Evolutionary conservation across 2,329 filamentous ascomycete genomes (phyloP).

Genomic region (Colletotrichum costaricense): DNA sequence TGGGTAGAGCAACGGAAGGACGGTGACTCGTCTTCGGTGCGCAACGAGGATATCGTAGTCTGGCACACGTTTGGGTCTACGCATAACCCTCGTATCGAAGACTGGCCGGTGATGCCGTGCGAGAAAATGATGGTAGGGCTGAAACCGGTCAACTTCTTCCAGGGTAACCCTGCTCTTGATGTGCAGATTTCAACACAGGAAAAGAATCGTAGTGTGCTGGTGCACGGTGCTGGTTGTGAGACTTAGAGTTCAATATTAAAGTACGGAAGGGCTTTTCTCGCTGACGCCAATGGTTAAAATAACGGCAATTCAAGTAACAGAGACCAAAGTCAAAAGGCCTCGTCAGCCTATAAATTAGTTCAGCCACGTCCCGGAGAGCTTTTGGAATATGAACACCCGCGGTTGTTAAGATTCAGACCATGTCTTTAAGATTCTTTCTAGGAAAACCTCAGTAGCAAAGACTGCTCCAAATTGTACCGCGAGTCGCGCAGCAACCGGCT

Average conservation of each 20-base stretch:
- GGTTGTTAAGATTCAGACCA: neutral
- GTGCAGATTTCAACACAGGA: constrained; percentile 55
- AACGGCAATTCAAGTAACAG: neutral
- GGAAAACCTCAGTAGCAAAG: neutral
- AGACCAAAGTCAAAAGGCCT: neutral
- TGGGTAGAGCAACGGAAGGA: constrained; percentile 49
- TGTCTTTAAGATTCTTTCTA: neutral
- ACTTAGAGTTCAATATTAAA: neutral
- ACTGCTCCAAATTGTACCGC: neutral
- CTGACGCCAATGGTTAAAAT: neutral
- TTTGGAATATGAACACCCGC: neutral
- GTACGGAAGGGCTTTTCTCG: too few species aligned
- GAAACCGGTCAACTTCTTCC: constrained; percentile 66
- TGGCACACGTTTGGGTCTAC: constrained; percentile 72
- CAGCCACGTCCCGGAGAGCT: neutral
- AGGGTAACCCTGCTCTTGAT: constrained; percentile 61
- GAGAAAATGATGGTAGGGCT: constrained; percentile 64
- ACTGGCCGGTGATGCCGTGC: constrained; percentile 77
- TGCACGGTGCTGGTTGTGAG: neutral
- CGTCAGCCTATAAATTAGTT: neutral
- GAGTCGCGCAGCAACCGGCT: too few species aligned
- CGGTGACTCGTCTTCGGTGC: constrained; percentile 53
- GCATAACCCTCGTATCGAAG: constrained; percentile 73
- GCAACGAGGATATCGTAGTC: constrained; percentile 64
- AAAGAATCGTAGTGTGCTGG: constrained; percentile 47